These are phyloP conservation scores for Telopea speciosissima DNA, from an alignment of 177 flowering plant genomes.

Conservation along the genomic window DNA sequence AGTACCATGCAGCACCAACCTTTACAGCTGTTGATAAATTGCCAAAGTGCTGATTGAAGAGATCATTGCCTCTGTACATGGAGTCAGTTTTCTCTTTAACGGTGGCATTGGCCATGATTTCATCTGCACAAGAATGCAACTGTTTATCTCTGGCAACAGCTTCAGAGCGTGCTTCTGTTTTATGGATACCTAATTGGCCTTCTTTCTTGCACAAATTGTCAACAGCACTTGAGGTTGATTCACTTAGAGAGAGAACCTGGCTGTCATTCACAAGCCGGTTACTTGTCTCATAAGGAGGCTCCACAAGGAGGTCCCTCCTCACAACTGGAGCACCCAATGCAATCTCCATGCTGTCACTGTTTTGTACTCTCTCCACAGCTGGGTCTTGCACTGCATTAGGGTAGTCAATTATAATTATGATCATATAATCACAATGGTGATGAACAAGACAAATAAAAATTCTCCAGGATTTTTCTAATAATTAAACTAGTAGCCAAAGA, in stretches of 20 bases:
- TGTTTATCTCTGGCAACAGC: slow-evolving; percentile 6
- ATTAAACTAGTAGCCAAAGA: neutral
- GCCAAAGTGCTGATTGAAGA: slow-evolving; percentile 40
- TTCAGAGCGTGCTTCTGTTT: slow-evolving; percentile 9
- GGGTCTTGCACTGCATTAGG: slow-evolving; percentile 19
- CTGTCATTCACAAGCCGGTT: slow-evolving; percentile 7
- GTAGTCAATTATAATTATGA: neutral
- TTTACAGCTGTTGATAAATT: slow-evolving; percentile 35
- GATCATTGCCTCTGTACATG: slow-evolving; percentile 22
- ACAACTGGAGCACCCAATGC: slow-evolving; percentile 8
- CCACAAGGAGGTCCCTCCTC: neutral
- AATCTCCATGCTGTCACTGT: slow-evolving; percentile 13
- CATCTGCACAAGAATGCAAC: slow-evolving; percentile 6
- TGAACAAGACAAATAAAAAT: neutral
- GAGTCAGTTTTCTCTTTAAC: slow-evolving; percentile 10
- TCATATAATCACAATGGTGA: neutral
- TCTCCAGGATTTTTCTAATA: neutral
- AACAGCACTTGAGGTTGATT: slow-evolving; percentile 1
- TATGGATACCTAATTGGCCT: slow-evolving; percentile 4
- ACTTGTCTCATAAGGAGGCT: slow-evolving; percentile 8
- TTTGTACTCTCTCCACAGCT: slow-evolving; percentile 12
- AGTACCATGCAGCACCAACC: slow-evolving; percentile 21
- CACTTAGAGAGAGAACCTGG: slow-evolving; percentile 6
- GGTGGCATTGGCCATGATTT: slow-evolving; percentile 9
- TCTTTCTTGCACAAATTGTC: slow-evolving; percentile 1